Base-by-base conservation (phyloP, 805 yeast genomes). In the Nakazawaea siamensis region DNA sequence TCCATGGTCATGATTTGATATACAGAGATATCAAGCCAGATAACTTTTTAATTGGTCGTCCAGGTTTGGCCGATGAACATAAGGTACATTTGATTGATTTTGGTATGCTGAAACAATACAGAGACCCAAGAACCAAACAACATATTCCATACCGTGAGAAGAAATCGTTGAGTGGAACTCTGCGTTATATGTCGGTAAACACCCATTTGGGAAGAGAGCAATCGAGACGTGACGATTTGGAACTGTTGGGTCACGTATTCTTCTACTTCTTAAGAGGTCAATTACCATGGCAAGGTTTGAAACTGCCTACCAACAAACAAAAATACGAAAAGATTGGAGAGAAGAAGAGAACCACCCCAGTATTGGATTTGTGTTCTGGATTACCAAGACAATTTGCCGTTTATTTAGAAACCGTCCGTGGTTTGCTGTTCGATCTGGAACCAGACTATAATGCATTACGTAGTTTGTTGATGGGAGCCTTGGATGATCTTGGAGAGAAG, bases 1-100 rank as follows among this genome's bases (percentile, higher is more conserved):
- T 92, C 36, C 98, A 92, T 58, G 82, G 80, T 40, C 84, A 83
- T 58, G 90, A 86, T 56, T 70, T 92, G 46, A 92, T 92, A 44
- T 92, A 88, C 60, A 74, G 98, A 52, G 98, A 92, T 60, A 92
- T 92, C 58, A 92, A 92, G 58, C 98, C 98, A 1, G 98, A 92
- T 57, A 92, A 92, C 63, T 92, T 92, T 49, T 68, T 92, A 45
- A 85, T 92, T 50, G 97, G 97, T 13, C 76, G 87, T 51, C 94
- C 92, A 10, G 82, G 80, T 29, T 70, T 86, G 27, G 76, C 83
- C 12, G 83, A 84, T 48, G 94, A 88, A 39, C 87, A 88, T 54
- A 70, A 72, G 39, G 84, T 92, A 34, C 87, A 85, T 60, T 68
- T 92, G 43, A 94, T 92, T 37, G 98, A 92, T 61, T 92, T 92